phyloP scores from a whole-genome alignment of 495 filamentous ascomycete species.

The Hypoxylon crocopeplum region DNA sequence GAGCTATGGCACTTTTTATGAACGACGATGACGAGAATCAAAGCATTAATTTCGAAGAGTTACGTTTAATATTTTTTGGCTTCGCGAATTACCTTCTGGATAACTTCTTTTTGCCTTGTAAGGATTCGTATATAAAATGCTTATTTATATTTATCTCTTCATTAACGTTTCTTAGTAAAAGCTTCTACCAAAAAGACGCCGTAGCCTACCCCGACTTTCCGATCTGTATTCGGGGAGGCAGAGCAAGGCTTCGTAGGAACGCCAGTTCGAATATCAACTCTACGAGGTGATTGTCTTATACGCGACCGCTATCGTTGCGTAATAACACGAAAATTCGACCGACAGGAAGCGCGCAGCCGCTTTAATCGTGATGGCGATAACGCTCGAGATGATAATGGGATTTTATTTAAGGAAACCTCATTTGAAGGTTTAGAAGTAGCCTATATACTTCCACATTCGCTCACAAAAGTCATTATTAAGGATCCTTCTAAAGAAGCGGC shows the following conservation, averaged over 20 bases:
- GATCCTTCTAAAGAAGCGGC: constrained; percentile 19
- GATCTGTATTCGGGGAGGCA: constrained; percentile 26
- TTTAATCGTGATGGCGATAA: constrained; percentile 16
- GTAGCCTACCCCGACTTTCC: constrained; percentile 30
- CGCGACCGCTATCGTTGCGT: constrained; percentile 42
- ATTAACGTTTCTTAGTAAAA: constrained; percentile 33
- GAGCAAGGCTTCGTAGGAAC: constrained; percentile 33
- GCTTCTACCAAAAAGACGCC: constrained; percentile 35
- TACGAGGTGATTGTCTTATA: constrained; percentile 35
- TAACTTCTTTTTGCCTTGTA: constrained; percentile 40
- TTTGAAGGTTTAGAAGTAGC: constrained; percentile 35
- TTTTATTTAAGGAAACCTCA: constrained; percentile 16
- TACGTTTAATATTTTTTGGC: constrained; percentile 15
- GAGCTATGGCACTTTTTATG: constrained; percentile 25
- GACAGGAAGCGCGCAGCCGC: constrained; percentile 29
- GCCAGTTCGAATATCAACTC: constrained; percentile 26
- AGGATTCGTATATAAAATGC: constrained; percentile 4
- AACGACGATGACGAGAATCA: constrained; percentile 22
- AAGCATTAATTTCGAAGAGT: constrained; percentile 28
- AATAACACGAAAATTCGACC: constrained; percentile 36
- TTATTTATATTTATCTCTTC: constrained; percentile 1
- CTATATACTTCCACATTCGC: constrained; percentile 39
- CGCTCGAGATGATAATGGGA: constrained; percentile 33
- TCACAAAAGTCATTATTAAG: constrained; percentile 14
- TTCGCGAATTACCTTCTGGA: constrained; percentile 40